Base-by-base conservation (phyloP, 352 stramenopile species). In the Phytopythium cucurbitacearum region DNA sequence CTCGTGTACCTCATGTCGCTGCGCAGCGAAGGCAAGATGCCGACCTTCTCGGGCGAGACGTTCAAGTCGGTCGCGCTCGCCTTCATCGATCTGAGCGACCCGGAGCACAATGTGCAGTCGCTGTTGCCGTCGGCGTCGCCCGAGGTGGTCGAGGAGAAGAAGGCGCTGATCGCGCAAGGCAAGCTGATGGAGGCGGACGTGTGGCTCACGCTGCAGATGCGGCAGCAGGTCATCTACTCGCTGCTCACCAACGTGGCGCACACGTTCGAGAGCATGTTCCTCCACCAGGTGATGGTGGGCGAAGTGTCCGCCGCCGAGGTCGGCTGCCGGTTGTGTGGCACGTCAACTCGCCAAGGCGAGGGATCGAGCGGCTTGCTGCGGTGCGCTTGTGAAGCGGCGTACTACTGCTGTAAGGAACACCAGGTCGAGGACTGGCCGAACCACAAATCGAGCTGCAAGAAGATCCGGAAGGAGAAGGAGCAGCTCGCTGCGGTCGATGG, bases 401-500 rank as follows among this genome's bases (percentile, higher is more conserved):
- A 88, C 64, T 94, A 94, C 60, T 94, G 83, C 67, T 85, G 66
- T 63, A 91, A 94, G 53, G 76, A 89, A 28, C 83, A 94, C 56
- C 80, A 94, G 49, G 67, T 84, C 12, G 78, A 90, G 56, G 83
- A 94, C 71, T 94, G 83, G 83, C 66, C 54, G 11, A 86, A 85
- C 57, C 83, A 94, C 64, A 91, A 91, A 56, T 65, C 65, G 37
- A 81, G 59, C 54, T 94, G 83, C 67, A 90, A 90, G 61, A 60
- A 66, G 37, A 87, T 91, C 51, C 75, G 80, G 10, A 69, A 78
- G 45, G 55, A 73, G 49, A 72, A 66, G 57, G 59, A 67, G 50
- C 63, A 62, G 21, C 8, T 35, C 40, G 48, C 55, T 44, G 47
- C 16, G 15, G 52, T 60, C 5, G 41, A 10, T 11, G 51, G 9